Evolutionary conservation across 2,329 filamentous ascomycete genomes (phyloP).

Genomic region (Fusarium chuoi): DNA sequence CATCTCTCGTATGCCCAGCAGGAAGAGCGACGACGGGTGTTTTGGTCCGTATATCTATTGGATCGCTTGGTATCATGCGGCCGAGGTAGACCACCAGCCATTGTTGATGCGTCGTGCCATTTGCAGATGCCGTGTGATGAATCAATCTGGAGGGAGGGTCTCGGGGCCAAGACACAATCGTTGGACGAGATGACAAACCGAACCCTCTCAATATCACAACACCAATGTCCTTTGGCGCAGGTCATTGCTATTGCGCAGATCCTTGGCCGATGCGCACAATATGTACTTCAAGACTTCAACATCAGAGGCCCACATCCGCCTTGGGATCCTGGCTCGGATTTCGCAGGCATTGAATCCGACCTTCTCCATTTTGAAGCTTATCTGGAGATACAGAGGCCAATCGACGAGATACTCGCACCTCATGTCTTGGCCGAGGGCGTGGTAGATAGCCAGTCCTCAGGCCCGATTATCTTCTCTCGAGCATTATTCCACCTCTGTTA

Average conservation of each 20-base stretch:
- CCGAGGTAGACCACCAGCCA: background rate
- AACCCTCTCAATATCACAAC: background rate
- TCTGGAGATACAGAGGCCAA: background rate
- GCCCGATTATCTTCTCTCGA: background rate
- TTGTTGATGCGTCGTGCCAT: background rate
- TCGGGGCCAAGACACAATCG: background rate
- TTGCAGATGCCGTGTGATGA: background rate
- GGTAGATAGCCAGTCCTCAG: background rate
- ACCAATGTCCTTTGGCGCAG: background rate
- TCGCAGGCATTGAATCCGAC: background rate
- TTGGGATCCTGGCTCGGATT: background rate
- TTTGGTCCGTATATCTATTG: background rate
- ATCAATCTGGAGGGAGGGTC: background rate
- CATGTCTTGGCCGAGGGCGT: background rate
- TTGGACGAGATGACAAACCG: background rate
- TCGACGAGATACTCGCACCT: background rate
- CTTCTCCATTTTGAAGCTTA: background rate
- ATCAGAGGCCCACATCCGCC: background rate
- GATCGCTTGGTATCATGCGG: background rate
- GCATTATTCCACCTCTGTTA: background rate
- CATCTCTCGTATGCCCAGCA: background rate
- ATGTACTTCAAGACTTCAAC: background rate
- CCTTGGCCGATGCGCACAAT: background rate
- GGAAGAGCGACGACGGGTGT: background rate
- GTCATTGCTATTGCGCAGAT: background rate